Evolutionary conservation across 2,329 filamentous ascomycete species (phyloP).

Genomic region (Colletotrichum cereale): DNA sequence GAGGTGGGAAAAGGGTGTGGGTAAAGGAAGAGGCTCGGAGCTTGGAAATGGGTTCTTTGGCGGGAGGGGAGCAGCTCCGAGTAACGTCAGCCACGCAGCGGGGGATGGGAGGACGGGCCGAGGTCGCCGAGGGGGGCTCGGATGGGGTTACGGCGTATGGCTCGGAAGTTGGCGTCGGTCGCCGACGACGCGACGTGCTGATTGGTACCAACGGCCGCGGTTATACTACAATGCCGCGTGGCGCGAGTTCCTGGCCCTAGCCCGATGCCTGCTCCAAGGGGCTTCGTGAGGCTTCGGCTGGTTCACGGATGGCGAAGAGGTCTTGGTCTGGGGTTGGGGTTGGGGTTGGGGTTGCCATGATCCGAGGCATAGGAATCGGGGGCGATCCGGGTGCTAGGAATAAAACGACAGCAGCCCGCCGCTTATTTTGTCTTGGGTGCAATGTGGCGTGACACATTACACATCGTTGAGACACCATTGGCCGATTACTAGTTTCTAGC

Average conservation of each 20-base stretch:
- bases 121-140: constrained; percentile 14
- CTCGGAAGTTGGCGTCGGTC: not conserved
- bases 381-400: constrained; percentile 1
- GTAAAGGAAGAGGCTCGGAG: constrained; percentile 16
- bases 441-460: constrained; percentile 1
- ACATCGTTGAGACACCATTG: constrained; percentile 14
- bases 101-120: not conserved
- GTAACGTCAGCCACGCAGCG: constrained; percentile 26
- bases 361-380: not conserved
- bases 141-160: not conserved
- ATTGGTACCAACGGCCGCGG: not conserved
- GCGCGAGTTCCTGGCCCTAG: not conserved
- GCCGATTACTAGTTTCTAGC: constrained; percentile 10
- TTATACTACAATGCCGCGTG: constrained; percentile 1
- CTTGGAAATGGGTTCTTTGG: constrained; percentile 22
- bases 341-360: not conserved
- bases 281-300: not conserved
- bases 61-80: constrained; percentile 13
- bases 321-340: not conserved
- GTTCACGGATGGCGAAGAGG: not conserved
- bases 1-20: not conserved
- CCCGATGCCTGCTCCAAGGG: not conserved
- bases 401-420: constrained; percentile 5
- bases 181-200: constrained; percentile 11
- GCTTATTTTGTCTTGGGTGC: not conserved